Evolutionary conservation across 495 filamentous ascomycete genomes (phyloP).

Genomic region (Staphylotrichum tortipilum): DNA sequence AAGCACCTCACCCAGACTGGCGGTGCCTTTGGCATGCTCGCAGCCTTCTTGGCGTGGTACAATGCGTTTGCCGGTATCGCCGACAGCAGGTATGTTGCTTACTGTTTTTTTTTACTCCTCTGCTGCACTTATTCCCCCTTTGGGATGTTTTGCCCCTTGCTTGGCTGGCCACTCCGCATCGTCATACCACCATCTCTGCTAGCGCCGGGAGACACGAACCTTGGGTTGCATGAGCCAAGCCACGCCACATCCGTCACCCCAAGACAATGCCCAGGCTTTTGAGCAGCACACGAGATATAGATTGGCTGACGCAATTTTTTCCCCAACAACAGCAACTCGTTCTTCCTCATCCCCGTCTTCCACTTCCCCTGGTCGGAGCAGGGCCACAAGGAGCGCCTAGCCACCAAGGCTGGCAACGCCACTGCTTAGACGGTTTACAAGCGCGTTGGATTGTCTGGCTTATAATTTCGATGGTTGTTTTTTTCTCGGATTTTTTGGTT

Average conservation of each 20-base stretch:
- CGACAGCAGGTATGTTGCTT: conserved; percentile 61
- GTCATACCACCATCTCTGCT: background rate
- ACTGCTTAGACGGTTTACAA: conserved; percentile 16
- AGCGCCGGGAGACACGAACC: background rate
- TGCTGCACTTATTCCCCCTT: background rate
- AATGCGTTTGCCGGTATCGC: conserved; percentile 93
- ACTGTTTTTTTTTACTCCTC: conserved; percentile 12
- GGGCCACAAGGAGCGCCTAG: conserved; percentile 51
- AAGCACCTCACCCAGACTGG: conserved; percentile 60
- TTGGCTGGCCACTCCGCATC: too few relatives aligned
- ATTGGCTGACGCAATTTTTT: conserved; percentile 7
- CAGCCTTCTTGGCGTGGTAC: conserved; percentile 93
- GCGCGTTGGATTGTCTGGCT: background rate
- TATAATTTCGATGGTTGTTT: too few relatives aligned
- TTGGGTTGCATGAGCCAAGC: conserved; percentile 18
- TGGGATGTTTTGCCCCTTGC: too few relatives aligned
- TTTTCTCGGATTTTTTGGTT: background rate
- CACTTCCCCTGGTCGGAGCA: conserved; percentile 98
- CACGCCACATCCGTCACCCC: conserved; percentile 19
- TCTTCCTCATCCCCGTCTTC: conserved; percentile 89
- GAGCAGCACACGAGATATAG: background rate
- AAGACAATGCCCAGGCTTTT: conserved; percentile 6
- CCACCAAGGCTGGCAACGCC: conserved; percentile 28
- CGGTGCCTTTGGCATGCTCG: conserved; percentile 78
- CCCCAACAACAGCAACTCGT: conserved; percentile 54